Evolutionary conservation across 768 basidiomycete species (phyloP), one percentile per base, ranked within the genome.

Genomic region (Suillus subalutaceus): DNA sequence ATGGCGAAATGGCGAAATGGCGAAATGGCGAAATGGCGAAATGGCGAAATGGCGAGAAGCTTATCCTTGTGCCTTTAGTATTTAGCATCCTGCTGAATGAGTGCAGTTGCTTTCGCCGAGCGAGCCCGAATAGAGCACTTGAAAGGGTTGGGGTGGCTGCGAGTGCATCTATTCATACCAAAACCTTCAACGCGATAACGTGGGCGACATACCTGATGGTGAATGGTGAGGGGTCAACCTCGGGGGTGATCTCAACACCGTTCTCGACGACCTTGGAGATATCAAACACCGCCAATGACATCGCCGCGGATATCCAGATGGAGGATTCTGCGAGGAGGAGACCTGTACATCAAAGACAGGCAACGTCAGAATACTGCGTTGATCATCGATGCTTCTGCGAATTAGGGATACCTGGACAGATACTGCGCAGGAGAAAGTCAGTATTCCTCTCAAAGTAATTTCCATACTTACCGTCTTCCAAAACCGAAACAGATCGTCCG

Each of bases 401-500:
- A 15, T n/a, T 26, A 18, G 30, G 64, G 53, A 63, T 38, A 77
- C 75, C 76, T 64, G 76, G 76, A 63, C 76, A 77, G 50, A 75
- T 72, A 16, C 69, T 75, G 62, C 53, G 30, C 16, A 56, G 20
- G 23, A 38, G 48, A 35, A 23, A 5, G 55, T 55, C 65, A 72
- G 65, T 56, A 56, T 44, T 55, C 18, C 56, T 23, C 52, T 63
- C 65, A 53, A 55, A 56, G 40, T 23, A 32, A 62, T 64, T 15
- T 61, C 66, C 55, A 65, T 65, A 55, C 81, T n/a, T 75, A 76
- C 72, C 90, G 84, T 77, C 90, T 80, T 58, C 90, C 90, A 72
- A 90, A 92, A 12, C 90, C 90, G 77, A 90, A 92, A 69, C 85
- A 88, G 57, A 88, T 72, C 53, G 80, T 81, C 64, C 85, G 85